Evolutionary conservation across 2,329 filamentous ascomycete species (phyloP).

Genomic region (Proliferodiscus dingleyae): DNA sequence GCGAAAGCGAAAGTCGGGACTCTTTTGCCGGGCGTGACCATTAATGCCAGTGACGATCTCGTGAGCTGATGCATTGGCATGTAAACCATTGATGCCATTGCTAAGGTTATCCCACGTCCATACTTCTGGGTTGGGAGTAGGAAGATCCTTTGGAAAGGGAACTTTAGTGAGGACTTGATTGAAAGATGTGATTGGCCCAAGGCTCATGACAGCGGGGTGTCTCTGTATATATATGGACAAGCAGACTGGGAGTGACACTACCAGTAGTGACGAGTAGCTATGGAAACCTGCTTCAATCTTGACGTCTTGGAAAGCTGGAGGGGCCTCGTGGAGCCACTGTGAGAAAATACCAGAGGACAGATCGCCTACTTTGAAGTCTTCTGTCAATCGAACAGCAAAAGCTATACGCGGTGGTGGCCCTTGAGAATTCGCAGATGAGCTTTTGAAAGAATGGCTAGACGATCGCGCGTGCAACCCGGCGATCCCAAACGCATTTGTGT

Average conservation of each 20-base stretch:
- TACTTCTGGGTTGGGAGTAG: conserved; percentile 18
- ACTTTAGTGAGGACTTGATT: conserved; percentile 15
- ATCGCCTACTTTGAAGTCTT: conserved; percentile 13
- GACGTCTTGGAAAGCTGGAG: conserved; percentile 18
- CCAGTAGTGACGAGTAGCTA: conserved; percentile 19
- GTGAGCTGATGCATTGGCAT: not conserved
- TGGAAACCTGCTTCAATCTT: conserved; percentile 24
- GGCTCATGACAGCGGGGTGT: conserved; percentile 17
- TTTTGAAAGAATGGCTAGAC: conserved; percentile 14
- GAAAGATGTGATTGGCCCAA: conserved; percentile 20
- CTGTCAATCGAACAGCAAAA: conserved; percentile 19
- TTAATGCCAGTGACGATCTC: conserved; percentile 6
- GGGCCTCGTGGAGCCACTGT: conserved; percentile 20
- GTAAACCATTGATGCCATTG: conserved; percentile 1
- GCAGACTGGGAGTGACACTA: conserved; percentile 22
- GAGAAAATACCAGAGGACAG: conserved; percentile 17
- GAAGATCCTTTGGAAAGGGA: conserved; percentile 15
- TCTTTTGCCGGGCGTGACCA: conserved; percentile 6
- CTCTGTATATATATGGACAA: conserved; percentile 23
- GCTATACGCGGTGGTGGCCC: conserved; percentile 18
- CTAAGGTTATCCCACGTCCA: conserved; percentile 6
- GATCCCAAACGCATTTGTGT: not conserved
- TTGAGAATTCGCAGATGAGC: conserved; percentile 10
- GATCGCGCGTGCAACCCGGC: not conserved
- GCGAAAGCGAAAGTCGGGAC: conserved; percentile 13